A percentile compares a stretch with the other conserved stretches of the same genome.
phyloP scores from a whole-genome alignment of 2,329 filamentous ascomycete genomes.

The Shiraia sp. region DNA sequence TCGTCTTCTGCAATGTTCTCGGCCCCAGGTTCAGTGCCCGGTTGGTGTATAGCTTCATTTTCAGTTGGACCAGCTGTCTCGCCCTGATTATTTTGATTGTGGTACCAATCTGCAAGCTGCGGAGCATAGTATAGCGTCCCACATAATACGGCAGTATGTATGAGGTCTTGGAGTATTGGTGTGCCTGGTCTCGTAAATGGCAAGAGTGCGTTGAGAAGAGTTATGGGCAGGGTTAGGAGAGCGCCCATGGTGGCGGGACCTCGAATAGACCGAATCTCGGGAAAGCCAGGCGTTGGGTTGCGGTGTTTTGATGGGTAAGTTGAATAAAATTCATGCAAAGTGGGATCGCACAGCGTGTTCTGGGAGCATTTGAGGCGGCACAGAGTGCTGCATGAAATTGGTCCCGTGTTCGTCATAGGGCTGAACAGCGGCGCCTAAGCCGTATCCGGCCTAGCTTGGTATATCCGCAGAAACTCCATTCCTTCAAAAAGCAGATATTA shows the following conservation, averaged over 20 bases:
- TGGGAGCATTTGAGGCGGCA: too few species aligned
- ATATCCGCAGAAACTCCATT: too few species aligned
- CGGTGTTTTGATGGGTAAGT: too few species aligned
- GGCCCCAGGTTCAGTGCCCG: slow-evolving; percentile 1
- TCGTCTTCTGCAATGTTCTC: slow-evolving; percentile 6
- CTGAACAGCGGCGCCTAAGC: too few species aligned
- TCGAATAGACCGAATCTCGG: background rate
- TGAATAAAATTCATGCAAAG: too few species aligned
- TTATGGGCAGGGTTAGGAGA: slow-evolving; percentile 30
- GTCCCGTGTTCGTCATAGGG: too few species aligned
- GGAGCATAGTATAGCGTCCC: slow-evolving; percentile 53
- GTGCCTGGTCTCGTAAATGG: slow-evolving; percentile 54
- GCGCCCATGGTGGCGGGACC: slow-evolving; percentile 29
- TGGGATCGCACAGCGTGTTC: too few species aligned
- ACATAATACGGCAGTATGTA: slow-evolving; percentile 51
- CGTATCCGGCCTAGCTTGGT: too few species aligned
- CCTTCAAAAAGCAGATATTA: too few species aligned
- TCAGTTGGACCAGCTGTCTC: background rate
- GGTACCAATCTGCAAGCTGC: slow-evolving; percentile 49
- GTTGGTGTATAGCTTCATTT: slow-evolving; percentile 1
- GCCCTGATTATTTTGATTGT: slow-evolving; percentile 17
- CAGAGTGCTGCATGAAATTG: too few species aligned
- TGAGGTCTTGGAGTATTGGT: slow-evolving; percentile 51
- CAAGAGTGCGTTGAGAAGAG: slow-evolving; percentile 48
- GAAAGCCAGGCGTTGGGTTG: background rate